A percentile compares a stretch with the other conserved stretches of the same genome.
Evolutionary conservation across 176 grass and related monocot species (phyloP).

Genomic region (Carex myosuroides): DNA sequence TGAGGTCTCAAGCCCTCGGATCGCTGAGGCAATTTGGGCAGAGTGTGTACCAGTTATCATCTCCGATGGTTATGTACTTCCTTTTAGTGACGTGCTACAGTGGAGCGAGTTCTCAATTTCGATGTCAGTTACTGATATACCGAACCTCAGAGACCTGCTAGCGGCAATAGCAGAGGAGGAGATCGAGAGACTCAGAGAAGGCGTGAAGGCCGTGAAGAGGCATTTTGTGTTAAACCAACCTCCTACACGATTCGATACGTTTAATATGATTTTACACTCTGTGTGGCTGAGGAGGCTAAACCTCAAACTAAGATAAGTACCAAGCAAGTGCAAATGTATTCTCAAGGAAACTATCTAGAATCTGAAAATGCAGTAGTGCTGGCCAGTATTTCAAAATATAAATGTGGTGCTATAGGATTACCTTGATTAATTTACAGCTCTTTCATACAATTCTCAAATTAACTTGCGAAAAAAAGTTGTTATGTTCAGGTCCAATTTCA

Average conservation of each 20-base stretch:
- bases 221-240: slow-evolving; percentile 55
- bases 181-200: slow-evolving; percentile 42
- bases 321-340: neutral
- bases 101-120: slow-evolving; percentile 74
- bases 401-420: too few relatives aligned
- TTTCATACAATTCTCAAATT: too few relatives aligned
- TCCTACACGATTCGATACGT: slow-evolving; percentile 51
- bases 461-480: too few relatives aligned
- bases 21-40: slow-evolving; percentile 57
- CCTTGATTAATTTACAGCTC: too few relatives aligned
- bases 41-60: slow-evolving; percentile 63
- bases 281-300: slow-evolving; percentile 76
- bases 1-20: slow-evolving; percentile 66
- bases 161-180: slow-evolving; percentile 36
- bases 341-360: neutral
- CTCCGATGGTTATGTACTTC: slow-evolving; percentile 40
- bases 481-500: too few relatives aligned
- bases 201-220: slow-evolving; percentile 41
- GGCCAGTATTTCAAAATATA: too few relatives aligned
- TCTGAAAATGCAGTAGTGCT: too few relatives aligned
- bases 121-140: slow-evolving; percentile 38
- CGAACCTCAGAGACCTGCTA: slow-evolving; percentile 37
- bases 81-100: slow-evolving; percentile 53
- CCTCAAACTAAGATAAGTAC: neutral
- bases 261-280: slow-evolving; percentile 74